Percentiles rank a stretch among this genome's conserved stretches.
Evolutionary conservation across 768 basidiomycete species (phyloP).

Genomic region (Calocybe indica): DNA sequence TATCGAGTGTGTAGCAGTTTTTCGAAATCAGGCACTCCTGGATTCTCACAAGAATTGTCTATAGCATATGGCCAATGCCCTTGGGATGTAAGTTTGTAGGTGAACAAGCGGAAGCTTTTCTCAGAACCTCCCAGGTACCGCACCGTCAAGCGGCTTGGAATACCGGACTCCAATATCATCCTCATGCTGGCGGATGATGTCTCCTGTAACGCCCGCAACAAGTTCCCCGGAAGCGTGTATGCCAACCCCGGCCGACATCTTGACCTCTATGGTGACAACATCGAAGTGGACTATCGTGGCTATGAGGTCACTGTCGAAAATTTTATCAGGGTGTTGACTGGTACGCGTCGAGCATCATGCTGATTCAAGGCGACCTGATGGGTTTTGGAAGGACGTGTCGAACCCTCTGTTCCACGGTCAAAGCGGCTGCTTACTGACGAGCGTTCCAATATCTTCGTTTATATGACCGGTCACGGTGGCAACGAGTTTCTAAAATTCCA

Average conservation of each 20-base stretch:
- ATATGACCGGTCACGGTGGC: constrained; percentile 98
- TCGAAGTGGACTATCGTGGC: constrained; percentile 97
- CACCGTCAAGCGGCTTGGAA: constrained; percentile 95
- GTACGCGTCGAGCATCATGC: constrained; percentile 33
- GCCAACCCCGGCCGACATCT: constrained; percentile 77
- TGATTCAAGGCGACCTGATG: neutral
- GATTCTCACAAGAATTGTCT: neutral
- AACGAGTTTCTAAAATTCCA: constrained; percentile 99
- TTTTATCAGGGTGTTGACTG: constrained; percentile 87
- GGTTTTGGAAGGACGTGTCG: constrained; percentile 61
- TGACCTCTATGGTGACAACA: constrained; percentile 93
- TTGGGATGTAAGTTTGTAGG: constrained; percentile 73
- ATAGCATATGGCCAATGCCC: constrained; percentile 98
- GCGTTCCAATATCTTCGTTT: constrained; percentile 89
- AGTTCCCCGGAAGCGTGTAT: constrained; percentile 88
- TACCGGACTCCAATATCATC: constrained; percentile 98
- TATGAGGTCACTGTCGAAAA: constrained; percentile 98
- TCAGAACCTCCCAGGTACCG: constrained; percentile 64
- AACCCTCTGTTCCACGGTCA: constrained; percentile 79
- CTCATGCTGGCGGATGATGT: constrained; percentile 98
- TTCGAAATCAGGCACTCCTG: neutral
- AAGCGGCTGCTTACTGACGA: constrained; percentile 92
- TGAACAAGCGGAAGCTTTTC: neutral
- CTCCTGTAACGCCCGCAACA: constrained; percentile 90
- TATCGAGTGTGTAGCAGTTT: constrained; percentile 64